A percentile compares a stretch with the other conserved stretches of the same genome.
phyloP scores from a whole-genome alignment of 2,329 filamentous ascomycete genomes.

The Aspergillus sp. region DNA sequence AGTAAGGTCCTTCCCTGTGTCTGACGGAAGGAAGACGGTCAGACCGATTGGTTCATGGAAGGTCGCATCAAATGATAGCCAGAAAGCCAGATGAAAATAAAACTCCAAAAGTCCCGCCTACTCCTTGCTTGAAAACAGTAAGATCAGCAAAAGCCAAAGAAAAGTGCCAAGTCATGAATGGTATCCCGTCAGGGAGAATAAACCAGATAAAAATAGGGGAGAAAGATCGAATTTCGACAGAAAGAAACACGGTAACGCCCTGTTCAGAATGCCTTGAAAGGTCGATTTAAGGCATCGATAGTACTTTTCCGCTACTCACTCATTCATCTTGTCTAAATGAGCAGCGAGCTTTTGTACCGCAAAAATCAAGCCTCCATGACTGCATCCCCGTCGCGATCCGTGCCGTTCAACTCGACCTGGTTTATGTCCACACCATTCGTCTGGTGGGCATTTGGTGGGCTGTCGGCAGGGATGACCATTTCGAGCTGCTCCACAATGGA shows the following conservation, averaged over 20 bases:
- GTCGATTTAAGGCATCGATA: not conserved
- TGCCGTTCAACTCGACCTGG: constrained; percentile 21
- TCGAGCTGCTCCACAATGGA: constrained; percentile 24
- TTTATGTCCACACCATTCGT: constrained; percentile 14
- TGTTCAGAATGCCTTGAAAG: not conserved
- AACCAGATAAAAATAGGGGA: not conserved
- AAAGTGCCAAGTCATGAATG: constrained; percentile 6
- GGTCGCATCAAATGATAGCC: not conserved
- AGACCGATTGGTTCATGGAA: not conserved
- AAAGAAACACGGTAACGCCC: not conserved
- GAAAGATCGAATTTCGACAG: not conserved
- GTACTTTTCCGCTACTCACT: not conserved
- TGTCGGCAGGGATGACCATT: constrained; percentile 29
- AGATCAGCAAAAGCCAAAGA: constrained; percentile 4
- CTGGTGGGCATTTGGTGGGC: constrained; percentile 5
- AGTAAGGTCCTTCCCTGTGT: not conserved
- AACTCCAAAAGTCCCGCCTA: constrained; percentile 18
- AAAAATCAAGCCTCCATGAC: constrained; percentile 31
- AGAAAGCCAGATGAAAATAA: not conserved
- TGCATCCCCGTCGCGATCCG: constrained; percentile 29
- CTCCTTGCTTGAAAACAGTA: constrained; percentile 25
- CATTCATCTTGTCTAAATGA: not conserved
- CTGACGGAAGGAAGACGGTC: not conserved
- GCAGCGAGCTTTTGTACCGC: not conserved
- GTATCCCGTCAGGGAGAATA: constrained; percentile 2